phyloP scores from a whole-genome alignment of 2,329 filamentous ascomycete genomes.

The Gyromitra esculenta region DNA sequence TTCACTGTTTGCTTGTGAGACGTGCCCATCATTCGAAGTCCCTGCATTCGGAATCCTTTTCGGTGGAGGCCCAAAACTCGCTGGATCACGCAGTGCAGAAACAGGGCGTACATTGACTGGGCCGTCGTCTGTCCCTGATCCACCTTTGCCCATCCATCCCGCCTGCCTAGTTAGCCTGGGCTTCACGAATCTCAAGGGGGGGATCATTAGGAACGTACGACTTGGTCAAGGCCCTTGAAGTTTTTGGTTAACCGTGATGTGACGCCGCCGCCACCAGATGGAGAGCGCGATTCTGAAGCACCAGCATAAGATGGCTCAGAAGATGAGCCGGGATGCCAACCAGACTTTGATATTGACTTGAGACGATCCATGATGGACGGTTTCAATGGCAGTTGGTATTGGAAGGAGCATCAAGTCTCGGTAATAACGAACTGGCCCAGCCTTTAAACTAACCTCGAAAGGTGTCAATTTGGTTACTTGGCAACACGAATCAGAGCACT shows the following conservation, averaged over 20 bases:
- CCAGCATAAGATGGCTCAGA: constrained; percentile 57
- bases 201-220: constrained; percentile 61
- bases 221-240: constrained; percentile 68
- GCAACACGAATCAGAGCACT: too few relatives aligned
- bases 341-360: constrained; percentile 63
- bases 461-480: too few relatives aligned
- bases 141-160: constrained; percentile 68
- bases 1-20: constrained; percentile 59
- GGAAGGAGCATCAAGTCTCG: background rate
- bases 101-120: constrained; percentile 69
- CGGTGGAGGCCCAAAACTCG: constrained; percentile 81
- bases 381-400: background rate
- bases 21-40: constrained; percentile 59
- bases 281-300: constrained; percentile 57
- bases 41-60: constrained; percentile 68
- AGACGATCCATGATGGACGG: constrained; percentile 56
- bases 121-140: constrained; percentile 60
- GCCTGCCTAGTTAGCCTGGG: constrained; percentile 62
- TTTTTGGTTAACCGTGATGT: constrained; percentile 59
- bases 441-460: too few relatives aligned
- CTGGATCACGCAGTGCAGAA: constrained; percentile 76
- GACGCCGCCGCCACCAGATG: constrained; percentile 55
- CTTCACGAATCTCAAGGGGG: constrained; percentile 51
- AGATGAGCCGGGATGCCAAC: constrained; percentile 64
- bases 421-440: too few relatives aligned